These are phyloP conservation scores for Apophysomyces elegans DNA, from an alignment of 371 early-diverging fungal species.

Conservation along the genomic window DNA sequence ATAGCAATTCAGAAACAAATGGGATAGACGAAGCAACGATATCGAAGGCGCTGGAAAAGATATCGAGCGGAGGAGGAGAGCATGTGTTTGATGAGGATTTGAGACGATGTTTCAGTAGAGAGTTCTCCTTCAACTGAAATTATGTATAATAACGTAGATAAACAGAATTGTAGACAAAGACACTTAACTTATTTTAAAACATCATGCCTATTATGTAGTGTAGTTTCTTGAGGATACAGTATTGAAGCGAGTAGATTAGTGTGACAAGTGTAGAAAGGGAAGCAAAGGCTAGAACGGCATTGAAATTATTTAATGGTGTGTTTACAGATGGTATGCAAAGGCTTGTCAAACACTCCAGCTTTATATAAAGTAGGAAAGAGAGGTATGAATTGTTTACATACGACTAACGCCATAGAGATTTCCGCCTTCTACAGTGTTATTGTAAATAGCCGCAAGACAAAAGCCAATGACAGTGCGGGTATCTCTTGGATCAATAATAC, in stretches of 20 bases:
- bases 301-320: too few relatives aligned
- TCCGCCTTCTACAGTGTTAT: slow-evolving; percentile 63
- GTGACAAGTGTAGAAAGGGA: too few relatives aligned
- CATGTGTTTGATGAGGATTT: slow-evolving; percentile 27
- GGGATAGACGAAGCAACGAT: neutral
- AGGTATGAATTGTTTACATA: slow-evolving; percentile 50
- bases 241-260: too few relatives aligned
- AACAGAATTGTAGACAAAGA: neutral
- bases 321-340: too few relatives aligned
- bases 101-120: slow-evolving; percentile 23
- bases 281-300: too few relatives aligned
- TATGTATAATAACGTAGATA: too few relatives aligned
- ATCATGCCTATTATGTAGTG: too few relatives aligned
- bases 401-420: slow-evolving; percentile 74
- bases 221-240: too few relatives aligned
- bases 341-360: too few relatives aligned
- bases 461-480: slow-evolving; percentile 67
- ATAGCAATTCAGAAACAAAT: neutral
- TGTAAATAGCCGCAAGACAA: slow-evolving; percentile 65
- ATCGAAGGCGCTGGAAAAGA: neutral
- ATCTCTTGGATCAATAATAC: slow-evolving; percentile 72
- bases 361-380: too few relatives aligned
- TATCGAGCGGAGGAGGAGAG: slow-evolving; percentile 28
- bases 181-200: too few relatives aligned
- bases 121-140: neutral